A percentile compares a stretch with the other conserved stretches of the same genome.
Evolutionary conservation across 1,139 yeast species (phyloP).

Genomic region (Pneumocystis murina): DNA sequence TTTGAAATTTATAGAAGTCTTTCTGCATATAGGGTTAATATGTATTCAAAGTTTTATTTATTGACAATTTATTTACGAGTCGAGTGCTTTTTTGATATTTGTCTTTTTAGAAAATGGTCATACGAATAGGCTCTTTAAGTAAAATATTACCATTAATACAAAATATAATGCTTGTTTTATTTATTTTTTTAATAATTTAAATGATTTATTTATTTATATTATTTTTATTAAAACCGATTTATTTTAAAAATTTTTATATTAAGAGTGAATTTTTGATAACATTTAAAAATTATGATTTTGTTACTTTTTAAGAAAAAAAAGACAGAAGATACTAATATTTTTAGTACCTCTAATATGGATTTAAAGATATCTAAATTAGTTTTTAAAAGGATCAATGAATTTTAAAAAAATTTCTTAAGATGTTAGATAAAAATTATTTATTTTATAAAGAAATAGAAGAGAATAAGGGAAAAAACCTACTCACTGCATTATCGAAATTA

Average conservation of each 20-base stretch:
- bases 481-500: neutral
- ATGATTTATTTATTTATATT: no score
- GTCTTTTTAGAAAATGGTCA: no score
- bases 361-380: neutral
- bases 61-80: neutral
- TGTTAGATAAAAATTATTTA: neutral
- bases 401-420: no score
- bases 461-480: neutral
- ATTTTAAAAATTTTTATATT: no score
- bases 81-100: no score
- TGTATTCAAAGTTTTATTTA: no score
- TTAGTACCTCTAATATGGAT: neutral
- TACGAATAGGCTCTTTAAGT: no score
- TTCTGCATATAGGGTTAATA: neutral
- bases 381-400: neutral
- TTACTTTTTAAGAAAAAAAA: neutral
- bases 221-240: no score
- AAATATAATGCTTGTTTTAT: no score
- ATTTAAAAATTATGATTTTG: neutral
- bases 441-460: neutral
- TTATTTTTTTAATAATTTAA: no score
- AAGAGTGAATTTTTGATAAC: no score
- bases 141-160: no score
- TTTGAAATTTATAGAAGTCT: neutral
- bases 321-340: neutral